phyloP scores from a whole-genome alignment of 306 rosid genomes.

The Trifolium subterraneum region DNA sequence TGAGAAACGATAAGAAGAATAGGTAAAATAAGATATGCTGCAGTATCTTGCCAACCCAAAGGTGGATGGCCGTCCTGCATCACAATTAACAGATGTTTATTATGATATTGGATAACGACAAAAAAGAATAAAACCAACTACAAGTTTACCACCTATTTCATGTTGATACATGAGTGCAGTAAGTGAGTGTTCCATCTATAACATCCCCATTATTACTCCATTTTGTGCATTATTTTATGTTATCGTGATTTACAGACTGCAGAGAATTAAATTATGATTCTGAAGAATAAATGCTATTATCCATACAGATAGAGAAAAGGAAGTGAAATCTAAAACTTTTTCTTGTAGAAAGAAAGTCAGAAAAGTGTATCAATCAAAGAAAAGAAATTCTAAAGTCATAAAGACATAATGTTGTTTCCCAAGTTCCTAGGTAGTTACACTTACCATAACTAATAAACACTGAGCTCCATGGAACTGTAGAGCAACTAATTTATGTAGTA shows the following conservation, averaged over 20 bases:
- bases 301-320: not conserved
- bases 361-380: conserved; percentile 24
- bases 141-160: conserved; percentile 27
- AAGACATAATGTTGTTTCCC: conserved; percentile 19
- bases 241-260: not conserved
- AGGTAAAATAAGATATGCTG: conserved; percentile 94
- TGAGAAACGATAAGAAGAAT: conserved; percentile 87
- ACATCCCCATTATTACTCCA: conserved; percentile 4
- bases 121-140: conserved; percentile 31
- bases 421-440: not conserved
- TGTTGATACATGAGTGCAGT: conserved; percentile 4
- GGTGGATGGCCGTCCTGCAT: conserved; percentile 99
- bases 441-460: conserved; percentile 29
- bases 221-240: conserved; percentile 19
- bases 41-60: conserved; percentile 91
- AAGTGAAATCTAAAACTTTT: conserved; percentile 11
- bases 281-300: conserved; percentile 30
- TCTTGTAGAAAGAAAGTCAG: conserved; percentile 1
- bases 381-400: conserved; percentile 22
- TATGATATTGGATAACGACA: conserved; percentile 19
- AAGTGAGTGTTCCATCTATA: conserved; percentile 22
- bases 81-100: conserved; percentile 31
- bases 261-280: conserved; percentile 1
- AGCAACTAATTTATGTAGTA: conserved; percentile 17
- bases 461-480: conserved; percentile 2